Conservation (phyloP, 768 basidiomycete genomes). For the Strobilomyces dryophilus region DNA sequence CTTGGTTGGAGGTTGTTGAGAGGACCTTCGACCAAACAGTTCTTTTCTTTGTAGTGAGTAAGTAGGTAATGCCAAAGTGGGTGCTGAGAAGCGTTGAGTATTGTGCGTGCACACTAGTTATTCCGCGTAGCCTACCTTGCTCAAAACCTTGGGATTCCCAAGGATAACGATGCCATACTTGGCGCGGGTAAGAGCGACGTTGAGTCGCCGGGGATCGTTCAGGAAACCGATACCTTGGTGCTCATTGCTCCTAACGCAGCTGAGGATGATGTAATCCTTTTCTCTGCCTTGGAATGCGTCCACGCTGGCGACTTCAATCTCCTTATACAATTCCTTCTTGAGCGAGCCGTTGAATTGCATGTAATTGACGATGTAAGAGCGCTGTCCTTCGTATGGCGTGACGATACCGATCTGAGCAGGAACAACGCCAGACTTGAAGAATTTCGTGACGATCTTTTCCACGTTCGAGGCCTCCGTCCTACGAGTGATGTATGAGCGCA, state of each 20-base stretch:
- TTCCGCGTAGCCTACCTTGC: constrained; percentile 67
- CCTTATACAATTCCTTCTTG: constrained; percentile 99
- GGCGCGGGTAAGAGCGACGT: constrained; percentile 94
- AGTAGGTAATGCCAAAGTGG: constrained; percentile 98
- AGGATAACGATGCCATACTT: constrained; percentile 98
- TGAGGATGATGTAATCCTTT: constrained; percentile 99
- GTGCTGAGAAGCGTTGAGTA: constrained; percentile 52
- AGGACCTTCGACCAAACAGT: constrained; percentile 91
- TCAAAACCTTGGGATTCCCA: constrained; percentile 99
- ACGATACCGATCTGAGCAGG: constrained; percentile 97
- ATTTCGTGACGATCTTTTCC: constrained; percentile 99
- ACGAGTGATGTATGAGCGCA: constrained; percentile 10
- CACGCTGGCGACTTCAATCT: constrained; percentile 97
- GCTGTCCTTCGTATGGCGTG: constrained; percentile 98
- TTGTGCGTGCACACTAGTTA: constrained; percentile 4
- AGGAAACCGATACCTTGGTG: constrained; percentile 99
- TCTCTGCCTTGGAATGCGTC: constrained; percentile 99
- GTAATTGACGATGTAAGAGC: constrained; percentile 97
- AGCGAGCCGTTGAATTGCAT: constrained; percentile 99
- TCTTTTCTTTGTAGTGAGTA: constrained; percentile 97
- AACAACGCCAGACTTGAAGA: constrained; percentile 98
- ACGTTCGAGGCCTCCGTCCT: constrained; percentile 99
- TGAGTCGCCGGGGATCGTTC: constrained; percentile 93
- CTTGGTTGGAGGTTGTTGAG: constrained; percentile 94
- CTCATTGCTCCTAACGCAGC: constrained; percentile 97